Evolutionary conservation across 768 basidiomycete genomes (phyloP), one percentile per base, ranked within the genome.

Genomic region (Pleurotus giganteus): DNA sequence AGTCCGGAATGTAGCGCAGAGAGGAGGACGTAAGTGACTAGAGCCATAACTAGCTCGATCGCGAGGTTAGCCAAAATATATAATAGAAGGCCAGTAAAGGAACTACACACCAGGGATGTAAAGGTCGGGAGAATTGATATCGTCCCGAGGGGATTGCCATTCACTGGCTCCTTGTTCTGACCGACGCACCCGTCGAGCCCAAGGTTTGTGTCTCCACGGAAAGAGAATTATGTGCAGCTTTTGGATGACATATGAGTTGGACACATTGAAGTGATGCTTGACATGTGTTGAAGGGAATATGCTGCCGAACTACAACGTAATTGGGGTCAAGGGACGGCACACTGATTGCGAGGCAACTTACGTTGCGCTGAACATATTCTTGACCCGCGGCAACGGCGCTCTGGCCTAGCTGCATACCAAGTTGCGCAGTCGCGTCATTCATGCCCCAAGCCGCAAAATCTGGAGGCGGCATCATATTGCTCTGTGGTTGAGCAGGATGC

Each of bases 211-310:
- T 39, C 85, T 70, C 97, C 97, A 98, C 0, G 97, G 97, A 61
- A 97, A 98, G n/a, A 98, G 73, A 12, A 99, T 76, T 8, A 98
- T 74, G 12, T 82, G 81, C 5, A 99, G 73, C 67, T 98, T 99
- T 62, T 80, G 80, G 39, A 98, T 85, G 53, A 98, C 97, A 67
- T 99, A 99, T 0, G 86, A 88, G 66, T 98, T 98, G 12, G 91
- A 93, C 8, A 99, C 97, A 69, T 97, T 93, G 73, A 98, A 98
- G 62, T 91, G 86, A 65, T 93, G 87, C 66, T 96, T 94, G 50
- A 97, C 76, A 41, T 86, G 76, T 9, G 83, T 77, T 28, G 88
- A 71, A 2, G 92, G 94, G 55, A 96, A 80, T 57, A 89, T 77
- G 12, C 86, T 82, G 21, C 88, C 89, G 60, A 95, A 87, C 93